phyloP scores from a whole-genome alignment of 2,329 filamentous ascomycete species.

The Allantophomopsis lycopodina region DNA sequence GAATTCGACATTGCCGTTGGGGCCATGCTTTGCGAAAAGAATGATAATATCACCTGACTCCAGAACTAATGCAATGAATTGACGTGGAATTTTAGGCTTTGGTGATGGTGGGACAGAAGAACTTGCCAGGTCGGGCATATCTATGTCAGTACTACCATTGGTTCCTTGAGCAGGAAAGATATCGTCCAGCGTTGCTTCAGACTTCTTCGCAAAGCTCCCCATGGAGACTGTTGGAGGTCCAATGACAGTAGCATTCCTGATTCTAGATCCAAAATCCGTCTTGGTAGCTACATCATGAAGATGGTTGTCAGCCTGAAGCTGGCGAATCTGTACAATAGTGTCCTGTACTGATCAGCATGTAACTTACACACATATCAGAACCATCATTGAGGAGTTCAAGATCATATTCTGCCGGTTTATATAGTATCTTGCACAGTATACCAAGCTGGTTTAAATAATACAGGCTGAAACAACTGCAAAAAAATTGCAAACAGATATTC shows the following conservation, averaged over 20 bases:
- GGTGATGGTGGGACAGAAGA: background rate
- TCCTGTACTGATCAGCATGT: conserved; percentile 35
- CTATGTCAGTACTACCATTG: conserved; percentile 12
- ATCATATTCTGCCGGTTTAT: too few relatives aligned
- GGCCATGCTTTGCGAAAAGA: conserved; percentile 46
- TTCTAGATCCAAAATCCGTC: conserved; percentile 63
- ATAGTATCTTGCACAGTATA: too few relatives aligned
- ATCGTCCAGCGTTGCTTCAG: background rate
- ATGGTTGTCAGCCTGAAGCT: conserved; percentile 55
- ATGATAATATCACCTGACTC: conserved; percentile 65
- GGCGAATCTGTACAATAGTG: conserved; percentile 66
- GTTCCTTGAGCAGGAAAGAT: background rate
- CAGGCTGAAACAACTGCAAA: too few relatives aligned
- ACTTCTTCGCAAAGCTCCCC: conserved; percentile 1
- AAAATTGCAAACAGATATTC: too few relatives aligned
- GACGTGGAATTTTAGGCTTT: conserved; percentile 45
- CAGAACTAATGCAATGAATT: conserved; percentile 66
- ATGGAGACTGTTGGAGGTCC: conserved; percentile 24
- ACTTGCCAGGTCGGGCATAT: conserved; percentile 4
- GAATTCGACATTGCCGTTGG: conserved; percentile 20
- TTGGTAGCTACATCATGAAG: conserved; percentile 67
- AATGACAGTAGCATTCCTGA: conserved; percentile 67
- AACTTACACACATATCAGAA: conserved; percentile 1
- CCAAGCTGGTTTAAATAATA: too few relatives aligned
- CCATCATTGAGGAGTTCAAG: too few relatives aligned